Base-by-base conservation (phyloP, 208 protist species). In the Polymyxa betae region DNA sequence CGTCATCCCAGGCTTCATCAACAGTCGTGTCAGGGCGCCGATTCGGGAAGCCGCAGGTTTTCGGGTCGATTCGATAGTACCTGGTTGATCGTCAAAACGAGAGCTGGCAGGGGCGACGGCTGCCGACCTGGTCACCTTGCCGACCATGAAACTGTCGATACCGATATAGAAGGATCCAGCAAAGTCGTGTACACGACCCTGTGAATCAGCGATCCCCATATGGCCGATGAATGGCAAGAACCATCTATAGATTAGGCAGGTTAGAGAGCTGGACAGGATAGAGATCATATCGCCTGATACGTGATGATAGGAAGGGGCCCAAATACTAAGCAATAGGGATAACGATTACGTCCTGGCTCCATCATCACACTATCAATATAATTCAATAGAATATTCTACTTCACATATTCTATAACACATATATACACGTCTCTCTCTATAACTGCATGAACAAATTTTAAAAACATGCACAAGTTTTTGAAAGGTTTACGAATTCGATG, bases 1-100 rank as follows among this genome's bases (percentile, higher is more conserved):
- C 5, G 5, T 20, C 5, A 35, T 82, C 72, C 72, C 72, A 82
- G 5, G 16, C 16, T n/a, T 82, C 72, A 5, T 35, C 72, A 35
- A 82, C n/a, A 5, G 72, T 38, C 72, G 35, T 40, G 5, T 5
- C 5, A 5, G 72, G 72, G 35, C 12, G 5, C 72, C 5, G 5
- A 40, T 35, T 35, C 40, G 72, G 72, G 72, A 45, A 82, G 5
- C 16, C 5, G n/a, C 72, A 82, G 16, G 72, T 38, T 16, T n/a
- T 20, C 16, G 72, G 72, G 72, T 82, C 72, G 40, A 82, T 82
- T n/a, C n/a, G 72, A 82, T 82, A 82, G n/a, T 82, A 82, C 35
- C 72, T 82, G 49, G 49, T 29, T 60, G 24, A 82, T 60, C 49
- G 49, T 60, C 49, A 82, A 43, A 82, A 82, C 5, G 10, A 82